phyloP scores from a whole-genome alignment of 2,329 filamentous ascomycete species.

The Nothophoma quercina region DNA sequence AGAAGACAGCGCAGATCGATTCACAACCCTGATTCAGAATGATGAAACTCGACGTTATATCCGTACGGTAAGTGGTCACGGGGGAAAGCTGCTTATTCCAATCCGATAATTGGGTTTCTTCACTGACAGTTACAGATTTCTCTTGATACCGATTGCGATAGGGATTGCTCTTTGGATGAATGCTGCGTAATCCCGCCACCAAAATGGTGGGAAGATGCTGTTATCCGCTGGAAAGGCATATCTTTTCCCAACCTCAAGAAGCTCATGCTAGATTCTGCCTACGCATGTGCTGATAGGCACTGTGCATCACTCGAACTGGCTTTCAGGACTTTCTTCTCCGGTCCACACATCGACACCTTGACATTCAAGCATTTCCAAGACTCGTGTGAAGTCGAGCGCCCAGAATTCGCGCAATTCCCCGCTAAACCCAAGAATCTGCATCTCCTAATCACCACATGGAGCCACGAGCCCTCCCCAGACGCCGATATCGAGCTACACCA shows the following conservation, averaged over 20 bases:
- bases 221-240: background rate
- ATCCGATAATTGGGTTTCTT: background rate
- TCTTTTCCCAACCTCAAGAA: slow-evolving; percentile 3
- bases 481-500: slow-evolving; percentile 13
- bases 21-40: background rate
- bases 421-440: background rate
- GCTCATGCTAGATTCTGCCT: background rate
- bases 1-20: background rate
- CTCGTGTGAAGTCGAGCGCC: background rate
- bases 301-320: background rate
- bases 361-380: slow-evolving; percentile 14
- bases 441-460: slow-evolving; percentile 3
- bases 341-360: background rate
- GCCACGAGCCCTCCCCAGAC: slow-evolving; percentile 19
- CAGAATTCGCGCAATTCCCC: background rate
- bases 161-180: background rate
- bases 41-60: background rate
- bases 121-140: background rate
- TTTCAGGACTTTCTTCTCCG: background rate
- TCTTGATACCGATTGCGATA: background rate
- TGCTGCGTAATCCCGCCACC: background rate
- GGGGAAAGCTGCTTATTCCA: background rate
- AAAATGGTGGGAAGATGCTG: slow-evolving; percentile 1
- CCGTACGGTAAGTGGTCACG: background rate
- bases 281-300: background rate